phyloP scores from a whole-genome alignment of 176 grass and related monocot genomes.

The Eragrostis curvula region DNA sequence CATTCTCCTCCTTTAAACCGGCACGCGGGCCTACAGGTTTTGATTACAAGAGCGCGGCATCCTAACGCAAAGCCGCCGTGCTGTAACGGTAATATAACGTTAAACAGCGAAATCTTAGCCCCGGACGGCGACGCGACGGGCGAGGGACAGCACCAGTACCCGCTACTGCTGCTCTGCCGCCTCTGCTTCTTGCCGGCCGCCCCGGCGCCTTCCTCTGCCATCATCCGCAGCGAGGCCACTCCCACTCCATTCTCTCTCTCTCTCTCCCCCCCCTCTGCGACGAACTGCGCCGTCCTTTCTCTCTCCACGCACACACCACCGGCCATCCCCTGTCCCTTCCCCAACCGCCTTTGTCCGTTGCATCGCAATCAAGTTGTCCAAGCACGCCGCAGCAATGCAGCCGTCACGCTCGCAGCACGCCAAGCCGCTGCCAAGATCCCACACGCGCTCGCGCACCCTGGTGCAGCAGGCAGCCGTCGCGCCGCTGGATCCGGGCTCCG shows the following conservation, averaged over 20 bases:
- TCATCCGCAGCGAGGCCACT: neutral
- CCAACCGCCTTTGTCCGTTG: conserved; percentile 52
- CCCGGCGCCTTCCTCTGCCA: conserved; percentile 21
- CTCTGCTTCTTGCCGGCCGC: neutral
- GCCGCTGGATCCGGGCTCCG: conserved; percentile 13
- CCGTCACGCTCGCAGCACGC: conserved; percentile 43
- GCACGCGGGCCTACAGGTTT: conserved; percentile 20
- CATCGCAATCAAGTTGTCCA: conserved; percentile 36
- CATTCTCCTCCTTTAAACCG: neutral
- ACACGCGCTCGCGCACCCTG: conserved; percentile 43
- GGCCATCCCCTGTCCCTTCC: conserved; percentile 35
- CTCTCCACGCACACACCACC: neutral
- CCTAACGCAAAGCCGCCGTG: neutral
- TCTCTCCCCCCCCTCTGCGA: conserved; percentile 2
- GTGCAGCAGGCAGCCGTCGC: conserved; percentile 1
- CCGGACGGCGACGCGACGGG: neutral
- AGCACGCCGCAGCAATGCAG: conserved; percentile 40
- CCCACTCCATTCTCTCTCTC: neutral
- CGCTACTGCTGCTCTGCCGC: neutral
- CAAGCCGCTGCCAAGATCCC: conserved; percentile 28
- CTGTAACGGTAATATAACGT: conserved; percentile 50
- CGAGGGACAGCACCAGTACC: neutral
- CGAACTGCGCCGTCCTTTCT: neutral
- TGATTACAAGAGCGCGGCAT: conserved; percentile 21
- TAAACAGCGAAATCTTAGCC: conserved; percentile 25